Conservation (phyloP, 306 rosid species). For the Dicorynia guianensis region DNA sequence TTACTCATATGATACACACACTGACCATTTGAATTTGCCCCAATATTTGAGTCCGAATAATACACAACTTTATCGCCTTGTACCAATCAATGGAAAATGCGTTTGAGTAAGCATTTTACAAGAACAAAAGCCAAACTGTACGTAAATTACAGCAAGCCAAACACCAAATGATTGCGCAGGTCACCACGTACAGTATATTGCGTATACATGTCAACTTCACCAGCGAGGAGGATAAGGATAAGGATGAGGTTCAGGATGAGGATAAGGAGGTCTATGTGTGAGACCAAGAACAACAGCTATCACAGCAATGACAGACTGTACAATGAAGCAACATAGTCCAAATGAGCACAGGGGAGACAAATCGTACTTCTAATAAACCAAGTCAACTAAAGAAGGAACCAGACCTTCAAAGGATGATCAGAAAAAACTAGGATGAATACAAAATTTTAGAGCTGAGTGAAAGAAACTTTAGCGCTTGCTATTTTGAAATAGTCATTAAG, state of each 20-base stretch:
- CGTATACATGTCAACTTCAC: conserved; percentile 36
- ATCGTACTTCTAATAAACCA: not conserved
- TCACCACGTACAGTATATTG: conserved; percentile 1
- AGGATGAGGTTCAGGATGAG: no score
- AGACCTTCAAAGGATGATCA: not conserved
- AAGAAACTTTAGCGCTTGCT: not conserved
- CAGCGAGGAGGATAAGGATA: conserved; percentile 36
- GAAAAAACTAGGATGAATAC: no score
- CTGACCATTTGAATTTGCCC: not conserved
- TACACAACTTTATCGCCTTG: not conserved
- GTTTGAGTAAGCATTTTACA: conserved; percentile 12
- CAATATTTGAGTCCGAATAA: not conserved
- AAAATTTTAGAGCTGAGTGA: no score
- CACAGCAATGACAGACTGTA: conserved; percentile 63
- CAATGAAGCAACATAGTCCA: conserved; percentile 32
- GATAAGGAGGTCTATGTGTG: conserved; percentile 40
- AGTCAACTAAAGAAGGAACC: conserved; percentile 18
- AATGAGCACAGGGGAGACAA: conserved; percentile 24
- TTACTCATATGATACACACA: not conserved
- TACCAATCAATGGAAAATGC: not conserved
- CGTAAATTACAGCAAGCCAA: not conserved
- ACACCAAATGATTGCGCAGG: not conserved
- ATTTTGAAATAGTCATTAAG: not conserved
- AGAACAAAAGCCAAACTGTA: not conserved
- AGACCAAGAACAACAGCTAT: conserved; percentile 61